Evolutionary conservation across 805 yeast genomes (phyloP).

Genomic region (Zygoascus tannicola): DNA sequence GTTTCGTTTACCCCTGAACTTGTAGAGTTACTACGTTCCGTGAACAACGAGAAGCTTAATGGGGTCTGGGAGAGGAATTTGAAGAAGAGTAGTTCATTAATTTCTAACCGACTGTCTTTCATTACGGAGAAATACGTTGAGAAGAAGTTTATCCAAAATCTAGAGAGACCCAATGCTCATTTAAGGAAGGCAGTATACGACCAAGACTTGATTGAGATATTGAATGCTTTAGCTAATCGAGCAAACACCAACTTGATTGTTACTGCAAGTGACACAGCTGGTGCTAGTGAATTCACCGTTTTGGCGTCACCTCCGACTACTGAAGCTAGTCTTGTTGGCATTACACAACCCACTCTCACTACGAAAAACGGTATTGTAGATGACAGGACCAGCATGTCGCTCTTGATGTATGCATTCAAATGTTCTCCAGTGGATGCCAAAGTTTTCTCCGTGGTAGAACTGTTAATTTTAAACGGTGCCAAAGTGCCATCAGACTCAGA

Average conservation of each 20-base stretch:
- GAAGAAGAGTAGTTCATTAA: not conserved
- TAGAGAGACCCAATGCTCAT: constrained; percentile 28
- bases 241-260: constrained; percentile 29
- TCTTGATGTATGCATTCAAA: constrained; percentile 27
- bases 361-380: constrained; percentile 8
- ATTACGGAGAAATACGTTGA: constrained; percentile 57
- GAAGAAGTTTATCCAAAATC: constrained; percentile 36
- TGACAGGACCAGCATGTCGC: constrained; percentile 20
- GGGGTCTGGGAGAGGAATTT: constrained; percentile 46
- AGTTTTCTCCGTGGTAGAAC: constrained; percentile 31
- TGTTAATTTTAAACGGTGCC: constrained; percentile 32
- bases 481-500: constrained; percentile 14
- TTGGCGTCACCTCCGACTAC: constrained; percentile 3
- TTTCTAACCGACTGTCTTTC: constrained; percentile 38
- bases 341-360: constrained; percentile 5
- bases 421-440: constrained; percentile 20
- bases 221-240: constrained; percentile 31
- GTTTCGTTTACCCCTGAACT: constrained; percentile 49
- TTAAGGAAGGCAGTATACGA: constrained; percentile 28
- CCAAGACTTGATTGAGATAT: constrained; percentile 23
- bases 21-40: constrained; percentile 45
- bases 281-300: constrained; percentile 2
- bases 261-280: constrained; percentile 4
- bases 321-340: not conserved
- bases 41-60: constrained; percentile 49